Evolutionary conservation across 331 rosid species (phyloP).

Genomic region (Erythrophleum ivorense): DNA sequence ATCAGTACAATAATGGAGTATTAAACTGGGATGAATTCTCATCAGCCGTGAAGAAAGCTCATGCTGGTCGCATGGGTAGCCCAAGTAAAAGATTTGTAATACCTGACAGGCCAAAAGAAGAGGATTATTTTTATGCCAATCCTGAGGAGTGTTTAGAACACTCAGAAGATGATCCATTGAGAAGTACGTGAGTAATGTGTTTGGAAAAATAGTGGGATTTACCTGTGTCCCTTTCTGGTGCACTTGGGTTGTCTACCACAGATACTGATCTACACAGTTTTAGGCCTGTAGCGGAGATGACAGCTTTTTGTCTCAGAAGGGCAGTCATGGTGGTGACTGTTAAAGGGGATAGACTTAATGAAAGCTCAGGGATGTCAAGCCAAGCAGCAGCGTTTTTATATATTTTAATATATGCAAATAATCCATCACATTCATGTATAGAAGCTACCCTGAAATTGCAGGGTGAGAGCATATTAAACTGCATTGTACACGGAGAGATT

Average conservation of each 20-base stretch:
- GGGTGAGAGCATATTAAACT: conserved; percentile 64
- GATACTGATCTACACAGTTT: conserved; percentile 46
- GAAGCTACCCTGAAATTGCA: conserved; percentile 83
- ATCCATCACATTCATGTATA: conserved; percentile 81
- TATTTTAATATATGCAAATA: conserved; percentile 56
- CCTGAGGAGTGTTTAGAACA: conserved; percentile 82
- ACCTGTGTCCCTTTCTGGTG: conserved; percentile 47
- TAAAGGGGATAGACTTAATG: conserved; percentile 42
- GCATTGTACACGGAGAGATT: conserved; percentile 63
- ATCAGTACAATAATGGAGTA: conserved; percentile 58
- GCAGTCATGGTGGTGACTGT: conserved; percentile 45
- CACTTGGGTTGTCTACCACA: conserved; percentile 48
- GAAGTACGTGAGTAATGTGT: conserved; percentile 56
- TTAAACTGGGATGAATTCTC: conserved; percentile 80
- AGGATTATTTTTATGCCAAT: conserved; percentile 82
- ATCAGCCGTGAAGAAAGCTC: conserved; percentile 69
- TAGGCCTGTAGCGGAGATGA: conserved; percentile 38
- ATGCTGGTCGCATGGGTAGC: conserved; percentile 79
- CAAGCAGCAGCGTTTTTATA: conserved; percentile 44
- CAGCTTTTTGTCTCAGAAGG: conserved; percentile 48
- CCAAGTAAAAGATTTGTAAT: conserved; percentile 70
- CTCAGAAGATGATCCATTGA: conserved; percentile 50
- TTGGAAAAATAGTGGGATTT: conserved; percentile 45
- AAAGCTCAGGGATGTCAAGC: conserved; percentile 44
- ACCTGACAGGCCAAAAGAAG: conserved; percentile 91